Base-by-base conservation (phyloP, 495 filamentous ascomycete genomes). In the Darksidea phi region DNA sequence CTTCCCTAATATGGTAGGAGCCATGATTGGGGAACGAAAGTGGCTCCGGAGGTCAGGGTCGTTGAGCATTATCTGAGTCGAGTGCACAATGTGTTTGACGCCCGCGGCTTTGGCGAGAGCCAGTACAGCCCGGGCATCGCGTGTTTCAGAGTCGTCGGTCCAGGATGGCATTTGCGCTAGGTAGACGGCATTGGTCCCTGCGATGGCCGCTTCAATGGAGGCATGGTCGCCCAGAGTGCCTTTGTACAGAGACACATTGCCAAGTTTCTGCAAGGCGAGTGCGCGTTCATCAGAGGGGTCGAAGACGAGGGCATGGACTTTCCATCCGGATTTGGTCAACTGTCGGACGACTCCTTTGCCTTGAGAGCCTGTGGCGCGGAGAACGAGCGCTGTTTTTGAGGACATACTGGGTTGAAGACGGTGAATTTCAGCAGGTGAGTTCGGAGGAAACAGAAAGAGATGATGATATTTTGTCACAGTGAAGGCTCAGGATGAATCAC, bases 361-460 rank as follows among this genome's bases (percentile, higher is more conserved):
- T 68, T 80, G 79, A 23, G 71, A 69, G 48, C 81, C 81, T 6
- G 78, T 84, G 18, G 78, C 81, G 45, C 72, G 72, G 34, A 63
- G 15, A 8, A 63, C 53, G 45, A 63, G 53, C 20, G 52, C 60
- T 18, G 53, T 52, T 45, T 63, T 63, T 11, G 45, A 10, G 7
- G 48, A 32, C 58, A 59, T 72, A 72, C 50, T 81, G 72, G 62
- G 80, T 6, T 43, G 13, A 13, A 43, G 41, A 15, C 5, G 5
- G 18, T 43, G 26, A 15, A 15, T 2, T n/a, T 15, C 6, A 78
- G 32, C 76, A 73, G 25, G 61, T 71, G 1, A 62, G 56, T 15
- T 21, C 17, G 34, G 13, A 43, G 8, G 46, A 5, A 45, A 17
- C 6, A 21, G 4, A 45, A 3, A 45, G 15, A 45, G 41, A 45